phyloP scores from a whole-genome alignment of 2,329 filamentous ascomycete genomes.

The Byssoonygena ceratinophila region DNA sequence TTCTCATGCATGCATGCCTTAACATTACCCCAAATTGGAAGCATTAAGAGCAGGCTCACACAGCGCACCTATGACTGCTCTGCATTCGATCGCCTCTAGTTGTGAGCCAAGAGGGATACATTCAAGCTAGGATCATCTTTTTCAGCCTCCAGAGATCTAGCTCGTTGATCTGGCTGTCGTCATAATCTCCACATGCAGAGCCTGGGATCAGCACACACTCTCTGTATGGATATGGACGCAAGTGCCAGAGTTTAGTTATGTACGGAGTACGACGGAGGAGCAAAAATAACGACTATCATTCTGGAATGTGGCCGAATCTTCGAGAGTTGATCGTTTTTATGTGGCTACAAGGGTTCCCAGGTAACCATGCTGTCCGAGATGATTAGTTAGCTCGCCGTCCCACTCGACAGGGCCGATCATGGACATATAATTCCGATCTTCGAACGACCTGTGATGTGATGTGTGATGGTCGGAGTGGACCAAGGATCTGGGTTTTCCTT shows the following conservation, averaged over 20 bases:
- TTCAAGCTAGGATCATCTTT: neutral
- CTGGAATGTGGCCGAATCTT: neutral
- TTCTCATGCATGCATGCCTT: neutral
- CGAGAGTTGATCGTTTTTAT: neutral
- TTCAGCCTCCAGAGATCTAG: neutral
- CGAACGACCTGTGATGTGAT: neutral
- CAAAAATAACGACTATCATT: neutral
- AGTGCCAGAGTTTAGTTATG: too few relatives aligned
- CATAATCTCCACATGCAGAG: neutral
- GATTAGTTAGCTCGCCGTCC: neutral
- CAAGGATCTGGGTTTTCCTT: neutral
- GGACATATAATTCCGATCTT: neutral
- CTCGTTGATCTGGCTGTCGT: neutral
- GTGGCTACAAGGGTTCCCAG: neutral
- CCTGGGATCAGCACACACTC: neutral
- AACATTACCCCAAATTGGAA: neutral
- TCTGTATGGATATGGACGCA: neutral
- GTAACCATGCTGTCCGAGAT: neutral
- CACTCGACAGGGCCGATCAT: neutral
- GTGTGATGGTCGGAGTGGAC: neutral
- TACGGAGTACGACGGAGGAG: too few relatives aligned
- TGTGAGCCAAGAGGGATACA: neutral
- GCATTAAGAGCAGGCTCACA: neutral
- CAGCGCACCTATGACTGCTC: neutral
- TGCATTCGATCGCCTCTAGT: neutral